Evolutionary conservation across 495 filamentous ascomycete genomes (phyloP).

Genomic region (Podospora pseudoanserina): DNA sequence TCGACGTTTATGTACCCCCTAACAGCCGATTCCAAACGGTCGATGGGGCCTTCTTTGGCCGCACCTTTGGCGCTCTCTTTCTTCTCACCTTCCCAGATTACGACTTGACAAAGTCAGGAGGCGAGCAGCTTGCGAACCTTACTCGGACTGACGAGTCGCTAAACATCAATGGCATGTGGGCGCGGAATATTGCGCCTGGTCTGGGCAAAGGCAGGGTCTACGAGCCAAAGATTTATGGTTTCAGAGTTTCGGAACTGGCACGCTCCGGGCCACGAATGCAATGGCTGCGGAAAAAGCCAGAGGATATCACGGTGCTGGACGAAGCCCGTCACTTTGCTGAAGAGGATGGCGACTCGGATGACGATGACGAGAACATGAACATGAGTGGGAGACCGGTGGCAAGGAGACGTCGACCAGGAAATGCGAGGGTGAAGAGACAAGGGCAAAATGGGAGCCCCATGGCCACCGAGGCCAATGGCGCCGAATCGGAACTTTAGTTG

Average conservation of each 20-base stretch:
- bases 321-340: conserved; percentile 62
- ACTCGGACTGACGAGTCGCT: conserved; percentile 42
- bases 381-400: conserved; percentile 26
- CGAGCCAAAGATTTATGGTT: conserved; percentile 94
- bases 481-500: conserved; percentile 45
- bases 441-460: conserved; percentile 50
- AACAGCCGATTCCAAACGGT: conserved; percentile 97
- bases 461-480: conserved; percentile 48
- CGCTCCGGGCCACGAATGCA: conserved; percentile 90
- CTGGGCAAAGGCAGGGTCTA: conserved; percentile 81
- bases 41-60: conserved; percentile 97
- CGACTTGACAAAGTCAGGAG: conserved; percentile 61
- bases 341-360: conserved; percentile 43
- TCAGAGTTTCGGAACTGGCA: conserved; percentile 83
- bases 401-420: conserved; percentile 36
- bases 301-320: conserved; percentile 74
- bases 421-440: conserved; percentile 24
- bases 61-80: conserved; percentile 89
- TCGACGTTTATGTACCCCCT: conserved; percentile 94
- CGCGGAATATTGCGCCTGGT: conserved; percentile 80
- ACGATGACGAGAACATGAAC: conserved; percentile 47
- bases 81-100: conserved; percentile 98
- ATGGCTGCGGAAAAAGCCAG: conserved; percentile 84
- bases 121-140: conserved; percentile 42
- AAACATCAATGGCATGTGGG: conserved; percentile 79